Evolutionary conservation across 225 moss, liverwort and hornwort species (phyloP).

Genomic region (Physcomitrium patens): DNA sequence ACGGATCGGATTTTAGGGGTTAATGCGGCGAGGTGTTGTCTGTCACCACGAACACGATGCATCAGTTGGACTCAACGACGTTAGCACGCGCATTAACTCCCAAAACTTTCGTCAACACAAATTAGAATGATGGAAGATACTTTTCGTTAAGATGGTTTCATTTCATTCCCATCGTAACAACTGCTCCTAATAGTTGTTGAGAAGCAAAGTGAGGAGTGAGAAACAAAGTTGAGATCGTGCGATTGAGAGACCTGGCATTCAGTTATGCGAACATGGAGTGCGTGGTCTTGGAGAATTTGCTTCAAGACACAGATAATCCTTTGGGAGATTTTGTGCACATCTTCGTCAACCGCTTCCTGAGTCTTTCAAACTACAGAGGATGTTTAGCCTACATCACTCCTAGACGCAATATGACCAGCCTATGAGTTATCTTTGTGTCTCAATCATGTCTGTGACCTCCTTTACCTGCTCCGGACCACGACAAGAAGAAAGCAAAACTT

Average conservation of each 20-base stretch:
- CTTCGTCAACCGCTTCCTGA: background rate
- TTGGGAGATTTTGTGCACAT: background rate
- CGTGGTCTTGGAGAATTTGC: conserved; percentile 52
- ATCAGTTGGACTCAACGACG: too few relatives aligned
- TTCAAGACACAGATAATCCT: background rate
- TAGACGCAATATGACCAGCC: conserved; percentile 9
- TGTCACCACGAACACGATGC: too few relatives aligned
- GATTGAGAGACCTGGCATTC: conserved; percentile 66
- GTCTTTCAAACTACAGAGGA: conserved; percentile 4
- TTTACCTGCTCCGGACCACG: conserved; percentile 66
- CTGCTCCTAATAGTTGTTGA: conserved; percentile 5
- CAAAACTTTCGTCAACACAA: too few relatives aligned
- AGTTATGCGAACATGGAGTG: conserved; percentile 37
- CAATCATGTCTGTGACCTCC: conserved; percentile 60
- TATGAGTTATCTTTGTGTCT: conserved; percentile 25
- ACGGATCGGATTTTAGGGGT: too few relatives aligned
- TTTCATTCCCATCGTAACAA: too few relatives aligned
- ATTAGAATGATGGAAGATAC: too few relatives aligned
- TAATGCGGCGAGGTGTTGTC: too few relatives aligned
- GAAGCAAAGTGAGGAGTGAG: conserved; percentile 55
- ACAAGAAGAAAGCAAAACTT: conserved; percentile 82
- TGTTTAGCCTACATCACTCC: background rate
- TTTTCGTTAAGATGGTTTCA: too few relatives aligned
- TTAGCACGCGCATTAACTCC: too few relatives aligned
- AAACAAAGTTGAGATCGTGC: conserved; percentile 35